Base-by-base conservation (phyloP, 2,329 filamentous ascomycete species). In the Pseudohalonectria lignicola region DNA sequence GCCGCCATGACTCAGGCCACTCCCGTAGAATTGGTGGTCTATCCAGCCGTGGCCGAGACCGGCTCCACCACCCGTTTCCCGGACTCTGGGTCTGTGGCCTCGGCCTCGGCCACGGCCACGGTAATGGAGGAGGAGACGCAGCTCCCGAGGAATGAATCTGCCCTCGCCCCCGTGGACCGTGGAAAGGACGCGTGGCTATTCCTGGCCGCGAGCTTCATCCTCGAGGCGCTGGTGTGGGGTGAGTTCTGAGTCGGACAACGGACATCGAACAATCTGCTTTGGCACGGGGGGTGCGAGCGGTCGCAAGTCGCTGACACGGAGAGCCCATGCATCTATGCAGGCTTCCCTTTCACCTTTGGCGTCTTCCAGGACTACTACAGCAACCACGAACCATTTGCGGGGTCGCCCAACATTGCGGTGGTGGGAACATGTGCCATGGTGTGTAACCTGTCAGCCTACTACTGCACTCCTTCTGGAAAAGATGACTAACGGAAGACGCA, bases 341-440 rank as follows among this genome's bases (percentile, higher is more conserved):
- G 79, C 2, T 82, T 84, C 40, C 74, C 77, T 0, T 77, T 78
- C 40, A 68, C 76, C 0, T 86, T 79, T 51, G 81, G 80, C 31
- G 67, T 86, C 18, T 84, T 86, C 49, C 78, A 84, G 47, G 68
- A 79, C 37, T 80, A 82, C 54, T 85, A 85, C 53, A 69, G 64
- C 26, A 69, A 62, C 2, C 66, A 78, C 41, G 64, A 65, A 4
- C 70, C 74, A 2, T 84, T 84, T 39, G 56, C 59, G 4, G 66
- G 66, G 3, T 64, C 66, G 0, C 61, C 64, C 20, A 61, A 66
- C 31, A 74, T 82, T 36, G 67, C 78, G 21, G 62, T 76, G 12
- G 75, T 85, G 39, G 80, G 80, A 1, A 83, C 78, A 2, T 74
- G 69, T 39, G 65, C 76, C 4, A 71, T 71, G 72, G 71, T 64